Evolutionary conservation across 495 filamentous ascomycete genomes (phyloP).

Genomic region (Thozetella sp.): DNA sequence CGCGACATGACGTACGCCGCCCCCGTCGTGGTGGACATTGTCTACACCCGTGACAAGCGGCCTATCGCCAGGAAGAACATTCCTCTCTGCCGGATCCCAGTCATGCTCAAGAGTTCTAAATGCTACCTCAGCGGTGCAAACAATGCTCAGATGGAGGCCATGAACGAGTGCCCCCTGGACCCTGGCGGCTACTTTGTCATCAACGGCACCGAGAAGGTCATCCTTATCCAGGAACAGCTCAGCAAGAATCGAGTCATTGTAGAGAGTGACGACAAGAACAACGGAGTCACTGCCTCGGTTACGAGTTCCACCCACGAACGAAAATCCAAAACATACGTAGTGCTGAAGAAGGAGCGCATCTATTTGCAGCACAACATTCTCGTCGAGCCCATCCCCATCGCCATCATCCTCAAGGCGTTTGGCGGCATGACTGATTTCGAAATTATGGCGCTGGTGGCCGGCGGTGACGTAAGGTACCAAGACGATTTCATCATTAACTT

Average conservation of each 20-base stretch:
- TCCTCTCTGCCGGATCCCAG: conserved; percentile 84
- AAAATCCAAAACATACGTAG: conserved; percentile 95
- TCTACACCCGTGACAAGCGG: conserved; percentile 76
- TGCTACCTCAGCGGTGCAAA: conserved; percentile 80
- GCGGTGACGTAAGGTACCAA: conserved; percentile 82
- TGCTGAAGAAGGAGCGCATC: conserved; percentile 88
- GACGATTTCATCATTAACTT: conserved; percentile 95
- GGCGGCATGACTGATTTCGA: conserved; percentile 93
- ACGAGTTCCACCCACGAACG: conserved; percentile 96
- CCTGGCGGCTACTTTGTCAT: conserved; percentile 96
- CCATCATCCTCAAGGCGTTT: conserved; percentile 89
- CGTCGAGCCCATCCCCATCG: conserved; percentile 88
- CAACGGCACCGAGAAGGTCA: conserved; percentile 90
- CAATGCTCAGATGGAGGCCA: conserved; percentile 78
- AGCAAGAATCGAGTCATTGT: conserved; percentile 99
- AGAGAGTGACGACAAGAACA: conserved; percentile 86
- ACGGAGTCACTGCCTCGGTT: conserved; percentile 93
- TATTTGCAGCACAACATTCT: conserved; percentile 91
- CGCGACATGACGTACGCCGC: conserved; percentile 96
- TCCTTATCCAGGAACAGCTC: conserved; percentile 95
- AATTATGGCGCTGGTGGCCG: conserved; percentile 85
- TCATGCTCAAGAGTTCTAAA: conserved; percentile 96
- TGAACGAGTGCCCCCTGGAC: conserved; percentile 94
- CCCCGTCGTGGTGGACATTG: conserved; percentile 85
- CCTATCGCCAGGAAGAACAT: conserved; percentile 70